A percentile compares a stretch with the other conserved stretches of the same genome.
These are phyloP conservation scores for Fusarium lateritium DNA, from an alignment of 2,329 filamentous ascomycete species.

Conservation along the genomic window DNA sequence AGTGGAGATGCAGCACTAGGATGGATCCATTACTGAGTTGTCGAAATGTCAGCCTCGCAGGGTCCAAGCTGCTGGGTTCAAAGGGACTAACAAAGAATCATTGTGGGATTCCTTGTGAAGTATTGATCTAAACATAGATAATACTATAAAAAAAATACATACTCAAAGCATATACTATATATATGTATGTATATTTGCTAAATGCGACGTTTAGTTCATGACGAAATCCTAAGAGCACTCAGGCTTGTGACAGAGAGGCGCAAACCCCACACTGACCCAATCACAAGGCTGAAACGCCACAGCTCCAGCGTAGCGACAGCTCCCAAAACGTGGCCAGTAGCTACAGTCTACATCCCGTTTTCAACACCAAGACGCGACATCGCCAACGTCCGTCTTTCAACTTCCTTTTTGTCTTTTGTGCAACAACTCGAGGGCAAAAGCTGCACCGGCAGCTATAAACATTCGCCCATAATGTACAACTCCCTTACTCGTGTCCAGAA, in stretches of 20 bases:
- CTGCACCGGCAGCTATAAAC: constrained; percentile 28
- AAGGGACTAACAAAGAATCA: neutral
- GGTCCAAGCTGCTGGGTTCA: constrained; percentile 21
- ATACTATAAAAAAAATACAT: no score
- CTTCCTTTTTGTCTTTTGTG: neutral
- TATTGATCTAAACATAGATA: no score
- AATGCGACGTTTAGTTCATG: no score
- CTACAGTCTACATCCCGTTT: constrained; percentile 6
- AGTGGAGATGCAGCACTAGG: constrained; percentile 14
- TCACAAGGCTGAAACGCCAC: constrained; percentile 45
- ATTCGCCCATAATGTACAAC: constrained; percentile 81
- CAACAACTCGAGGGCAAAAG: constrained; percentile 27
- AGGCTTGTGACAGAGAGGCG: neutral
- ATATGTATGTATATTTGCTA: no score
- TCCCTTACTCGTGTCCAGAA: constrained; percentile 88
- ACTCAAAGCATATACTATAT: no score
- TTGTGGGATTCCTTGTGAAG: no score
- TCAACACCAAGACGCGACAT: constrained; percentile 40
- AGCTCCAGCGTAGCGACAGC: constrained; percentile 34
- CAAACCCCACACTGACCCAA: constrained; percentile 40
- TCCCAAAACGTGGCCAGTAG: constrained; percentile 47
- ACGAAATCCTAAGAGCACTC: no score
- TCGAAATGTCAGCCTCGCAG: constrained; percentile 39
- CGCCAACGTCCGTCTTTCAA: constrained; percentile 23
- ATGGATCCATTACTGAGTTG: neutral